Evolutionary conservation across 805 yeast species (phyloP).

Genomic region (Wickerhamiella alocasiicola): DNA sequence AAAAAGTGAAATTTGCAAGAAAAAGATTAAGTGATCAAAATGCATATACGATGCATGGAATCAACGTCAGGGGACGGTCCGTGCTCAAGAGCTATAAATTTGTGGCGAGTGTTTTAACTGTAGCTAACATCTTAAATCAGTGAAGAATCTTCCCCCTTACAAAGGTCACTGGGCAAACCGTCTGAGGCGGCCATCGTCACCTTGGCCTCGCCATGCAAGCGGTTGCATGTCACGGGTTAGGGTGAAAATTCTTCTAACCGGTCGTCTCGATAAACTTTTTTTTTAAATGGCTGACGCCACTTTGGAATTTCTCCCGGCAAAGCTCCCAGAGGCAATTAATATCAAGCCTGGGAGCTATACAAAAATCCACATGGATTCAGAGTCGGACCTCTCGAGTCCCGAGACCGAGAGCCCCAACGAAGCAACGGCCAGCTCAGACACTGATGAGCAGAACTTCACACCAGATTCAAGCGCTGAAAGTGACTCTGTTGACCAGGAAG

Average conservation of each 20-base stretch:
- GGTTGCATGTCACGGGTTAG: too few relatives aligned
- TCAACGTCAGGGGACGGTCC: too few relatives aligned
- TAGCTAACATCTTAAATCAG: too few relatives aligned
- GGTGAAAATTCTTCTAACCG: conserved; percentile 7
- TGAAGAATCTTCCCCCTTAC: too few relatives aligned
- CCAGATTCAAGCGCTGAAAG: conserved; percentile 2
- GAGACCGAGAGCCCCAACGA: not conserved
- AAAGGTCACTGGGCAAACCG: too few relatives aligned
- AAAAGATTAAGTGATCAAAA: conserved; percentile 10
- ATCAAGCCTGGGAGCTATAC: conserved; percentile 40
- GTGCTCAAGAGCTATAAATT: too few relatives aligned
- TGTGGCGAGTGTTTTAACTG: too few relatives aligned
- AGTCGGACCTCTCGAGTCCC: not conserved
- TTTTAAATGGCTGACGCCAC: conserved; percentile 7
- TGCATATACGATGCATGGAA: too few relatives aligned
- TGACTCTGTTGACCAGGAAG: not conserved
- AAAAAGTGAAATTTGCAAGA: conserved; percentile 2
- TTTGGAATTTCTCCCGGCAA: conserved; percentile 46
- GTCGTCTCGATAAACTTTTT: not conserved
- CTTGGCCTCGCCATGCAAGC: too few relatives aligned
- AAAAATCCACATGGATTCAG: conserved; percentile 24
- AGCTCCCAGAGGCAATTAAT: conserved; percentile 37
- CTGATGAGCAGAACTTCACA: not conserved
- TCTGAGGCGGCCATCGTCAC: too few relatives aligned
- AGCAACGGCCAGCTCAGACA: not conserved